Percentiles rank a stretch among this genome's conserved stretches.
Conservation (phyloP, 345 rosid species). For the Populus tremula region DNA sequence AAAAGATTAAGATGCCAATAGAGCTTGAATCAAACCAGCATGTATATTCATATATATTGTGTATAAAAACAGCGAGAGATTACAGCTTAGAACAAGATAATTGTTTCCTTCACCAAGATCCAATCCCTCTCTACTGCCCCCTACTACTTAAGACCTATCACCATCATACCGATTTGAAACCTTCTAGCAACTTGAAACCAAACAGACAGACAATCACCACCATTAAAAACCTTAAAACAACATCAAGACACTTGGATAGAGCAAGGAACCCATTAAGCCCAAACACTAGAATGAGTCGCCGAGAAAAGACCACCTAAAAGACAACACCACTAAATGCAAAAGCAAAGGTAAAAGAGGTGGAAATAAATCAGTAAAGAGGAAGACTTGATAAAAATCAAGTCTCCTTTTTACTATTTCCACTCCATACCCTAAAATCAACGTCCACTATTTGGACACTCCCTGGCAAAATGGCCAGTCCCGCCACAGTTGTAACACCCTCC, state of each 20-base stretch:
- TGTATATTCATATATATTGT: slow-evolving; percentile 34
- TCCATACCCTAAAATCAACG: slow-evolving; percentile 25
- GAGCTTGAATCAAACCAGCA: slow-evolving; percentile 29
- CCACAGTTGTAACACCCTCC: slow-evolving; percentile 79
- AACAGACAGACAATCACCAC: not conserved
- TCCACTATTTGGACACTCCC: slow-evolving; percentile 71
- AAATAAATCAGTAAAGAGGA: not conserved
- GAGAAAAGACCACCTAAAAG: not conserved
- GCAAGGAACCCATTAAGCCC: slow-evolving; percentile 6
- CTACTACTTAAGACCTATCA: slow-evolving; percentile 11
- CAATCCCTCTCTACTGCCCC: slow-evolving; percentile 23
- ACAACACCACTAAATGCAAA: not conserved
- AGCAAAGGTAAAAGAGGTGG: not conserved
- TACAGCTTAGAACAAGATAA: not conserved
- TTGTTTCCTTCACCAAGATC: too few species aligned
- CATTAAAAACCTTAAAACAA: not conserved
- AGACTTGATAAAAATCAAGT: slow-evolving; percentile 9
- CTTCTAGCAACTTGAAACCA: not conserved
- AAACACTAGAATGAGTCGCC: not conserved
- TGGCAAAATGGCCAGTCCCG: slow-evolving; percentile 71
- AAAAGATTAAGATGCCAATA: too few species aligned
- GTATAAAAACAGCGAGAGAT: slow-evolving; percentile 40
- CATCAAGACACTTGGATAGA: not conserved
- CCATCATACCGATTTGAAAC: slow-evolving; percentile 24
- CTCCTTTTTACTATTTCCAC: not conserved